These are phyloP conservation scores for Hyphodiscus hymeniophilus DNA, from an alignment of 495 filamentous ascomycete genomes.

Conservation along the genomic window DNA sequence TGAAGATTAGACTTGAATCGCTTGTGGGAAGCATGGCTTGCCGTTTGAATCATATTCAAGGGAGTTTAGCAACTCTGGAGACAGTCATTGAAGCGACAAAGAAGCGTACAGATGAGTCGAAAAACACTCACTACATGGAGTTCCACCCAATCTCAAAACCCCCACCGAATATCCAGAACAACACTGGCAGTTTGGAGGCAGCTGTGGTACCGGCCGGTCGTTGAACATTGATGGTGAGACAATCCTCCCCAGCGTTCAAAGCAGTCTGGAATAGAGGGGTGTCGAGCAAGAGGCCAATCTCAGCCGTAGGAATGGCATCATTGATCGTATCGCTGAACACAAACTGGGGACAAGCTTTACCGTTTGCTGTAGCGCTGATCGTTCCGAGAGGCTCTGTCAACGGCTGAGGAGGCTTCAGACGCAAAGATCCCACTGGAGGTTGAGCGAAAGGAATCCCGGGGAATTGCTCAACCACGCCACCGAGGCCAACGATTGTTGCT, in stretches of 20 bases:
- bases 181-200: conserved; percentile 44
- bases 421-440: conserved; percentile 45
- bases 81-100: too few relatives aligned
- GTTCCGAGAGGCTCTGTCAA: conserved; percentile 35
- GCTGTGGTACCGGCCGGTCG: conserved; percentile 41
- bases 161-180: conserved; percentile 62
- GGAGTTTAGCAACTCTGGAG: too few relatives aligned
- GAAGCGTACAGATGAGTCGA: too few relatives aligned
- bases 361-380: conserved; percentile 33
- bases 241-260: conserved; percentile 51
- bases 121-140: too few relatives aligned
- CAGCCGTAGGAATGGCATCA: conserved; percentile 29
- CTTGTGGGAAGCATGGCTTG: too few relatives aligned
- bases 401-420: conserved; percentile 50
- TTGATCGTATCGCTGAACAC: conserved; percentile 23
- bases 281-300: conserved; percentile 42
- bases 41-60: too few relatives aligned
- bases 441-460: conserved; percentile 55
- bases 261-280: conserved; percentile 43
- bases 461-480: too few relatives aligned
- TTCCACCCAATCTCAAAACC: conserved; percentile 54
- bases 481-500: too few relatives aligned
- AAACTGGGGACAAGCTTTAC: conserved; percentile 44
- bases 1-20: too few relatives aligned
- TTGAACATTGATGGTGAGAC: conserved; percentile 54